Evolutionary conservation across 163 green algal species (phyloP).

Genomic region (Prototheca wickerhamii): DNA sequence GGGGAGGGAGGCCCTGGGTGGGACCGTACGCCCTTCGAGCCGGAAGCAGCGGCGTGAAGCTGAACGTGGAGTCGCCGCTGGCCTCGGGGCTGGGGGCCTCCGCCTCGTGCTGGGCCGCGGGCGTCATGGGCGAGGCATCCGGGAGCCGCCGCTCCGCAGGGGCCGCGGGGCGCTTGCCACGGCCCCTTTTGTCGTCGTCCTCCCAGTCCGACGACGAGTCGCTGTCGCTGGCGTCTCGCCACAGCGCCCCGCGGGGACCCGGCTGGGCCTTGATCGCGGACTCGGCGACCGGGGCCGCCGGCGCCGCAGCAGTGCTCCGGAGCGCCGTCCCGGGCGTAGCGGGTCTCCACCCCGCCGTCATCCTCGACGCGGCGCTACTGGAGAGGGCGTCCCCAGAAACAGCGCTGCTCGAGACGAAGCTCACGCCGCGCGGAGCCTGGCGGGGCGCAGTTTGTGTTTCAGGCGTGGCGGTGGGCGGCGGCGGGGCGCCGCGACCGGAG

Average conservation of each 20-base stretch:
- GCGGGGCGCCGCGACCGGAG: too few relatives aligned
- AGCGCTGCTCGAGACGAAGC: background rate
- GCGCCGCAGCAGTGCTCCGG: background rate
- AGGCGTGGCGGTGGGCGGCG: too few relatives aligned
- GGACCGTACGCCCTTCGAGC: background rate
- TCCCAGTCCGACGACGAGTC: too few relatives aligned
- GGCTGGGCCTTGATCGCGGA: background rate
- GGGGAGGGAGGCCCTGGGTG: background rate
- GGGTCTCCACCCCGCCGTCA: background rate
- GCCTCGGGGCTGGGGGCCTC: background rate
- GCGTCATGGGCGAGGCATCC: background rate
- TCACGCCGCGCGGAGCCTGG: too few relatives aligned
- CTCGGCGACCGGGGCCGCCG: background rate
- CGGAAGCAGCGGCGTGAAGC: conserved; percentile 11
- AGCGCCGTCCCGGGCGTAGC: conserved; percentile 1
- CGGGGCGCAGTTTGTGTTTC: too few relatives aligned
- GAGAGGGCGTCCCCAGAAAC: background rate
- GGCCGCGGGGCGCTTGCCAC: background rate
- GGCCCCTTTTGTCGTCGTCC: background rate
- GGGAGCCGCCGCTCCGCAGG: background rate
- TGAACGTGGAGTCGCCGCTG: conserved; percentile 7
- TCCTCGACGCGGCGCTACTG: background rate
- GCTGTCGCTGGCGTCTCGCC: too few relatives aligned
- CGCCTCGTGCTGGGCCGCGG: background rate
- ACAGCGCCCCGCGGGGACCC: too few relatives aligned